A percentile compares a stretch with the other conserved stretches of the same genome.
Evolutionary conservation across 139 green algal species (phyloP).

Genomic region (Gonium pectorale): DNA sequence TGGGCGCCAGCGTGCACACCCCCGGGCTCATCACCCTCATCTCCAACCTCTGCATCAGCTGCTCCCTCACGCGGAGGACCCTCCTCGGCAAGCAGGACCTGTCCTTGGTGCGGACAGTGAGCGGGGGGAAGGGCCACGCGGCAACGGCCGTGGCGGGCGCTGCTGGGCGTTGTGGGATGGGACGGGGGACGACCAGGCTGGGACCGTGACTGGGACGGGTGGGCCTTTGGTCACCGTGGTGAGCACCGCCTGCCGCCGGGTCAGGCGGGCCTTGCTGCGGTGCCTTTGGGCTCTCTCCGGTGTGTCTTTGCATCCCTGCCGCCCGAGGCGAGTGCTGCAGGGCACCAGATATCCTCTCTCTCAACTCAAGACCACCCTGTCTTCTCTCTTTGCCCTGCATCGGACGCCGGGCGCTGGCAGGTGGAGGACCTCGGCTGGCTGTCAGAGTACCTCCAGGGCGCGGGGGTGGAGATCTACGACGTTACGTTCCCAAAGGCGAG

Average conservation of each 20-base stretch:
- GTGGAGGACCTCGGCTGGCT: conserved; percentile 39
- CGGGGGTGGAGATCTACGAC: conserved; percentile 42
- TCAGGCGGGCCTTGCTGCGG: neutral
- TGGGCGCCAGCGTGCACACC: conserved; percentile 41
- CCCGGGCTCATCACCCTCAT: conserved; percentile 37
- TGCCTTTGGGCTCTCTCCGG: neutral
- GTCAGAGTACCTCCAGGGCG: conserved; percentile 33
- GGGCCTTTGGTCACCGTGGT: neutral
- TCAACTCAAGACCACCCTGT: neutral
- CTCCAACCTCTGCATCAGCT: conserved; percentile 35
- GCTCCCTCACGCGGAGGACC: neutral
- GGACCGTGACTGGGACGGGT: neutral
- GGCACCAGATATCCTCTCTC: neutral
- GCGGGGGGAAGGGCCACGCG: too few species aligned
- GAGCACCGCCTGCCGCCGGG: too few species aligned
- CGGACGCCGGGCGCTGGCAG: neutral
- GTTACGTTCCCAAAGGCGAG: conserved; percentile 14
- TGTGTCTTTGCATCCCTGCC: neutral
- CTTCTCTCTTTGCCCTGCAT: neutral
- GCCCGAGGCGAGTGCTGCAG: too few species aligned
- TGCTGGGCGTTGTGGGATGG: neutral
- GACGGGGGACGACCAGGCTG: neutral
- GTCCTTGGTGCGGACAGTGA: neutral
- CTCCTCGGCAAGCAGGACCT: neutral
- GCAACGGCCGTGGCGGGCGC: too few species aligned